Evolutionary conservation across 805 yeast species (phyloP).

Genomic region (Barnettozyma salicaria): DNA sequence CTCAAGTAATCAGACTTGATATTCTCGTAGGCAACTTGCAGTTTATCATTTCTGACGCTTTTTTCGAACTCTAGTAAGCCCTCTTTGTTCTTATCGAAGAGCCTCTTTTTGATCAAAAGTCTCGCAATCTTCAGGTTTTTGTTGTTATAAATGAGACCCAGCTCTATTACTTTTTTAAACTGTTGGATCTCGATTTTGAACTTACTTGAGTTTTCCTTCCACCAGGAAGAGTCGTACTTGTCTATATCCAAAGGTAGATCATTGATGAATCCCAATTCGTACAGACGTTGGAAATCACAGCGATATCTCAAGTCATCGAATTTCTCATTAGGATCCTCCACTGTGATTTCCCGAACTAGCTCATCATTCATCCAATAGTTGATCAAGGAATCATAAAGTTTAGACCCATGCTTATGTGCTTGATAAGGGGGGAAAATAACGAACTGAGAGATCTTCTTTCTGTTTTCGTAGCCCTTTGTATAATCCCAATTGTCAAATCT

Average conservation of each 20-base stretch:
- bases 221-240: slow-evolving; percentile 33
- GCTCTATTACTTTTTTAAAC: slow-evolving; percentile 69
- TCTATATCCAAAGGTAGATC: slow-evolving; percentile 25
- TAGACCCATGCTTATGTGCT: slow-evolving; percentile 62
- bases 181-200: slow-evolving; percentile 74
- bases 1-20: slow-evolving; percentile 67
- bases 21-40: slow-evolving; percentile 67
- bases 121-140: slow-evolving; percentile 35
- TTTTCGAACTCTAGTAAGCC: slow-evolving; percentile 61
- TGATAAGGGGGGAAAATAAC: slow-evolving; percentile 82
- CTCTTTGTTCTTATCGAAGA: slow-evolving; percentile 75
- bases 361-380: slow-evolving; percentile 49
- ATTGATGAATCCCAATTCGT: slow-evolving; percentile 28
- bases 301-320: slow-evolving; percentile 90
- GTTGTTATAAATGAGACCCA: slow-evolving; percentile 46
- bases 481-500: slow-evolving; percentile 37
- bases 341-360: slow-evolving; percentile 63
- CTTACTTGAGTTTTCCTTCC: slow-evolving; percentile 29
- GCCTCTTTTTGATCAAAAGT: slow-evolving; percentile 62
- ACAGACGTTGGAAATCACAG: slow-evolving; percentile 56
- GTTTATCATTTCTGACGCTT: slow-evolving; percentile 59
- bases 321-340: slow-evolving; percentile 91
- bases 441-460: slow-evolving; percentile 85
- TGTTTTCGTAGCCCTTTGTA: slow-evolving; percentile 27
- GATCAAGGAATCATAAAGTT: slow-evolving; percentile 52